These are phyloP conservation scores for Hyparrhenia diplandra DNA, from an alignment of 176 grass and related monocot species.

Conservation along the genomic window DNA sequence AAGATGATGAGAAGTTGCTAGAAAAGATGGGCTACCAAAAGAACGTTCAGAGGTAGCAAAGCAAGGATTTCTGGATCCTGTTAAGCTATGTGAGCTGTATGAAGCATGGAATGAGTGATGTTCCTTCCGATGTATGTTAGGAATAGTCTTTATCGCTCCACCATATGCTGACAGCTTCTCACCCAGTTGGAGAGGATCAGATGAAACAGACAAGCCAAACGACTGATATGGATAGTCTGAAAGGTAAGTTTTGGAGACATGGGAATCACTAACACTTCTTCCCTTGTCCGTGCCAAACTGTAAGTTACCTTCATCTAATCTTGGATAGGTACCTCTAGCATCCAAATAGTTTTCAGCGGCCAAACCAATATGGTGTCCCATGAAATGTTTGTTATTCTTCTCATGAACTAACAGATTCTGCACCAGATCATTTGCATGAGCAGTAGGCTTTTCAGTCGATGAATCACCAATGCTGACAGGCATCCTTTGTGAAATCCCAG, in stretches of 20 bases:
- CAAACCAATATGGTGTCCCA: slow-evolving; percentile 12
- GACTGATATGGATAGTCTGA: slow-evolving; percentile 6
- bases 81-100: slow-evolving; percentile 25
- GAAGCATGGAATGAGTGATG: slow-evolving; percentile 12
- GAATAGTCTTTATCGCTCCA: slow-evolving; percentile 20
- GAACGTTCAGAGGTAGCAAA: slow-evolving; percentile 23
- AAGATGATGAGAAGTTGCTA: slow-evolving; percentile 33
- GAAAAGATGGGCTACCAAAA: slow-evolving; percentile 26
- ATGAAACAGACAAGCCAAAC: slow-evolving; percentile 18
- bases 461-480: slow-evolving; percentile 29
- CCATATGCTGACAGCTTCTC: slow-evolving; percentile 30
- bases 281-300: slow-evolving; percentile 13
- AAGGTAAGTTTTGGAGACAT: slow-evolving; percentile 33
- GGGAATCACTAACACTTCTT: slow-evolving; percentile 25
- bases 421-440: slow-evolving; percentile 26
- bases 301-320: slow-evolving; percentile 33
- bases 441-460: neutral
- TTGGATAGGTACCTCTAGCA: slow-evolving; percentile 25
- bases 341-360: slow-evolving; percentile 21
- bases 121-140: slow-evolving; percentile 29
- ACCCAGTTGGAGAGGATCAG: slow-evolving; percentile 15
- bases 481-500: slow-evolving; percentile 21
- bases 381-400: slow-evolving; percentile 7
- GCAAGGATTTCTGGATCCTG: slow-evolving; percentile 29
- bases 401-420: slow-evolving; percentile 31